Evolutionary conservation across 176 grass and related monocot species (phyloP).

Genomic region (Elymus sibiricus): DNA sequence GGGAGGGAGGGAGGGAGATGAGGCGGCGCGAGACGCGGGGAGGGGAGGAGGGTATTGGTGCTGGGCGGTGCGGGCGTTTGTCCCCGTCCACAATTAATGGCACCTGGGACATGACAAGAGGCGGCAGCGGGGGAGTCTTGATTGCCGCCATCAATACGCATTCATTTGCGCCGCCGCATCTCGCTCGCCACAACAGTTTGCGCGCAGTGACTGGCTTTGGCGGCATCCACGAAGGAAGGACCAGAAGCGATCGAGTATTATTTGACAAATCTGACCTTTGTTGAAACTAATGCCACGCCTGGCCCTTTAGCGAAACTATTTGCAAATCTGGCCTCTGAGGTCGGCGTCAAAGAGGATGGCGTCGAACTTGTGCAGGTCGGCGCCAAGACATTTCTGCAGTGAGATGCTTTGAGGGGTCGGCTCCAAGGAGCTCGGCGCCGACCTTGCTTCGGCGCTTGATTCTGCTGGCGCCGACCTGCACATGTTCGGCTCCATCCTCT

Average conservation of each 20-base stretch:
- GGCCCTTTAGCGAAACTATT: no score
- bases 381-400: no score
- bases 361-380: no score
- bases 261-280: no score
- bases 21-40: not conserved
- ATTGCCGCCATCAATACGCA: conserved; percentile 41
- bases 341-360: no score
- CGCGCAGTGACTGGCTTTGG: not conserved
- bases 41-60: not conserved
- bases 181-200: not conserved
- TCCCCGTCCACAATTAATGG: not conserved
- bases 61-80: not conserved
- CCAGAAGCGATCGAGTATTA: not conserved
- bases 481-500: no score
- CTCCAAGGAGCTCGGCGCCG: no score
- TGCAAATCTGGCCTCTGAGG: no score
- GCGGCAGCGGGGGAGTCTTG: conserved; percentile 9
- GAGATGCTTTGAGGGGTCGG: no score
- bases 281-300: no score
- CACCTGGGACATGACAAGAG: not conserved
- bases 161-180: conserved; percentile 27
- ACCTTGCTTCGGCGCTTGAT: no score
- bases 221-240: not conserved
- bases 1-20: not conserved
- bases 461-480: no score